Evolutionary conservation across 768 basidiomycete genomes (phyloP), one percentile per base, ranked within the genome.

Genomic region (Suillus variegatus): DNA sequence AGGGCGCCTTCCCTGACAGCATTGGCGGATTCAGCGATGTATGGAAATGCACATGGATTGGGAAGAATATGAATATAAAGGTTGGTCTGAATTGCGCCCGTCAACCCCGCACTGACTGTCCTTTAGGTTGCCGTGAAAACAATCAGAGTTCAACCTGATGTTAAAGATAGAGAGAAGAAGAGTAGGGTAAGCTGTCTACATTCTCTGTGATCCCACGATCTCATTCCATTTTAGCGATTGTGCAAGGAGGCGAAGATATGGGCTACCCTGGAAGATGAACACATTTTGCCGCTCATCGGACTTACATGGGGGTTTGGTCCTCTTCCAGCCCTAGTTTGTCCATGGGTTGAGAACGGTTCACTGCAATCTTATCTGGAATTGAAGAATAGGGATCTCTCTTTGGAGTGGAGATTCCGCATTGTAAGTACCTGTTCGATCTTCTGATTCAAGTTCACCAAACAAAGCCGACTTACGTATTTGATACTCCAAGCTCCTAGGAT

Each of bases 1-100:
- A 76, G 47, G 78, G 74, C 13, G 72, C 71, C 44, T 68, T 52
- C 32, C 20, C 82, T 2, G 73, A 76, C 55, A 80, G 80, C 0
- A 78, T 79, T 66, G 82, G 82, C 9, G 82, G 81, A 13, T 82
- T 81, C 67, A 77, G 80, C 16, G 82, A 83, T 68, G 76, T 82
- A 20, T 83, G 78, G 78, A 78, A 72, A 60, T 80, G 78, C 2
- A 69, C 71, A 7, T 81, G 79, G 80, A 10, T 40, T 20, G 6
- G 12, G 25, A 28, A 60, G 22, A 20, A 60, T 28, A 28, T 0
- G 10, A 41, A 60, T 28, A 20, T 0, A 6, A 41, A 0, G 40
- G 58, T 43, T 43, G 3, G 40, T 60, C 10, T 28, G 38, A 28
- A 28, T 28, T 28, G 1, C 6, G 8, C 16, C 22, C 14, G 12